Base-by-base conservation (phyloP, 2,329 filamentous ascomycete genomes). In the Mycosphaerella sp. region DNA sequence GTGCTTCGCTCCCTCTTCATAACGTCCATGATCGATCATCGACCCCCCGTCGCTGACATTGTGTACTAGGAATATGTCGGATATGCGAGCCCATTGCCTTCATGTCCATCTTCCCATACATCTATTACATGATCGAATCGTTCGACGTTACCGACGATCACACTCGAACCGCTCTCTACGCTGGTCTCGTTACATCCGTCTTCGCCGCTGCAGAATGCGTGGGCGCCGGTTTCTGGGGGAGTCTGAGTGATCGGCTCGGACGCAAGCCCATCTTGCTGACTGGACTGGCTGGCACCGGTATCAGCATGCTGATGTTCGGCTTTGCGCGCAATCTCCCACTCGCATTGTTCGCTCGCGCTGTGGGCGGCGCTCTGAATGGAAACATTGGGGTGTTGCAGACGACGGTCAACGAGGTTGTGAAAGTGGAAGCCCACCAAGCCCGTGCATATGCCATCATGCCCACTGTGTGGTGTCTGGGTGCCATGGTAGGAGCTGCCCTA, bases 1-100 rank as follows among this genome's bases (percentile, higher is more conserved):
- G 1, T 29, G 5, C 52, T 31, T 26, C 14, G 12, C 44, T 17
- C 40, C 36, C 17, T 12, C 36, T 48, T 4, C 8, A 46, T 8
- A 11, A 7, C 34, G 34, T n/a, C 31, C 29, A 12, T 38, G 12
- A 9, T 38, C 12, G 32, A 29, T 6, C 5, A 29, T 29, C 26
- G 26, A 29, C 26, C 26, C 26, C 26, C 26, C 45, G 23, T 36
- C 36, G 21, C 48, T 21, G 39, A 44, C 41, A 54, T 34, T 48
- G 29, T 7, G 26, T 29, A 6, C 11, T 56, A 67, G 65, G 64
- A 21, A 55, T 95, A 67, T 95, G 91, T 74, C 86, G 93, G 68
- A 92, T 98, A 76, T 96, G 90, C 78, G 93, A 98, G 71, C 93
- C 93, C 49, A 97, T 98, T 71, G 93, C 93, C 5, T 97, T 98